Evolutionary conservation across 129 eudicot species (phyloP), one percentile per base, ranked within the genome.

Genomic region (Helianthus tuberosus): DNA sequence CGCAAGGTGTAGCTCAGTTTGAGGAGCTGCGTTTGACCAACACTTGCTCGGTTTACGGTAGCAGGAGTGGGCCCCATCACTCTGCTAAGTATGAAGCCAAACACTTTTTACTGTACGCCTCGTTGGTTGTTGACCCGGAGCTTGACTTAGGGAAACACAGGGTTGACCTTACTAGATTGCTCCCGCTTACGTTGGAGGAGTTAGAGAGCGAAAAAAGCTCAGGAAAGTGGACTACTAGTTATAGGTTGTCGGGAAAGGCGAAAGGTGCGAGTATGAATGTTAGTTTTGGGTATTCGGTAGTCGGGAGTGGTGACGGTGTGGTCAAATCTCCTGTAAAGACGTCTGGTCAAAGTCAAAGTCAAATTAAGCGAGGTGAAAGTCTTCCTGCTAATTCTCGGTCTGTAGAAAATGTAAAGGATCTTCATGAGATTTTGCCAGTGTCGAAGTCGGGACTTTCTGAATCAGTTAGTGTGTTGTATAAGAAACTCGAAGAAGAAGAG

Each of bases 61-160:
- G 88, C 69, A 83, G 91, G 61, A 94, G 80, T 63, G 98, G 98
- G 3, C 84, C 96, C 8, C 84, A 87, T 57, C 90, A 87, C 55
- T 91, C 97, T 6, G 91, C 91, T 41, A 94, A 94, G 82, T 94
- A 94, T 58, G 98, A 88, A 58, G 91, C 98, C 0, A 90, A 85
- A 68, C 96, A 94, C 79, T 91, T 86, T 84, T 69, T 85, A 83
- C 73, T 94, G 69, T 94, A 81, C 65, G 97, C 84, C 17, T 82
- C 91, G 6, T 78, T 91, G 48, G 59, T 66, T 79, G 88, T 79
- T 35, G 73, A 80, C 55, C 86, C 88, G 65, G 91, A 85, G 71
- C 82, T 91, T 66, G 98, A 94, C 81, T 80, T 94, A 61, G 98
- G 98, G 43, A 94, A 88, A 83, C 97, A 94, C 73, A 84, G 91